A percentile compares a stretch with the other conserved stretches of the same genome.
phyloP scores from a whole-genome alignment of 768 basidiomycete species.

The Cystofilobasidium ferigula region DNA sequence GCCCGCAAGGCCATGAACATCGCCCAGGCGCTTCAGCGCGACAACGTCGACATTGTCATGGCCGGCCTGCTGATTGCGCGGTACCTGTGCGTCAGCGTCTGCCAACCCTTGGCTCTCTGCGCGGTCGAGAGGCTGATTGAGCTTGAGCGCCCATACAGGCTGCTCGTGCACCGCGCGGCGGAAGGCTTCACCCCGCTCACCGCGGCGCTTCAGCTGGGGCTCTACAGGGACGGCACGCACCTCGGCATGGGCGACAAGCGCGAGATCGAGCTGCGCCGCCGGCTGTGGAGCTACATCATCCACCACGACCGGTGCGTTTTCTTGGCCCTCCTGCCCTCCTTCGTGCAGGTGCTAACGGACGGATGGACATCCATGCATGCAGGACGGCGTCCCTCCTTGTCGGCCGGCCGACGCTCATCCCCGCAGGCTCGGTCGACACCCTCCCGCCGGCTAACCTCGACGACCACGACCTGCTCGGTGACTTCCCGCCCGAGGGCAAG shows the following conservation, averaged over 20 bases:
- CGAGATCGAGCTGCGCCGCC: conserved; percentile 38
- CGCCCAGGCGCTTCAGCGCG: conserved; percentile 38
- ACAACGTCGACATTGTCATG: conserved; percentile 39
- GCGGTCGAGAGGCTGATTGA: not conserved
- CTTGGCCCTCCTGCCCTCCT: not conserved
- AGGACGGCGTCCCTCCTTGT: conserved; percentile 38
- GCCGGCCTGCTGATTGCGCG: conserved; percentile 38
- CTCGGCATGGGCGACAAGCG: conserved; percentile 37
- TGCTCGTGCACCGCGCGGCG: conserved; percentile 38
- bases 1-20: conserved; percentile 36
- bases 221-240: conserved; percentile 39
- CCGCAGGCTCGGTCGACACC: conserved; percentile 38
- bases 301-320: conserved; percentile 35
- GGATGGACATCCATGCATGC: no score
- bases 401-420: conserved; percentile 38
- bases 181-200: conserved; percentile 40
- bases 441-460: conserved; percentile 38
- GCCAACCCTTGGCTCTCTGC: not conserved
- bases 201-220: conserved; percentile 38
- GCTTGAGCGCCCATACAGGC: conserved; percentile 27
- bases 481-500: conserved; percentile 37
- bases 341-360: no score
- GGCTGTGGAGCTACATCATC: conserved; percentile 38
- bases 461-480: conserved; percentile 36
- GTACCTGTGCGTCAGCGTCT: conserved; percentile 35